Base-by-base conservation (phyloP, 805 yeast species). In the Candida incommunis region DNA sequence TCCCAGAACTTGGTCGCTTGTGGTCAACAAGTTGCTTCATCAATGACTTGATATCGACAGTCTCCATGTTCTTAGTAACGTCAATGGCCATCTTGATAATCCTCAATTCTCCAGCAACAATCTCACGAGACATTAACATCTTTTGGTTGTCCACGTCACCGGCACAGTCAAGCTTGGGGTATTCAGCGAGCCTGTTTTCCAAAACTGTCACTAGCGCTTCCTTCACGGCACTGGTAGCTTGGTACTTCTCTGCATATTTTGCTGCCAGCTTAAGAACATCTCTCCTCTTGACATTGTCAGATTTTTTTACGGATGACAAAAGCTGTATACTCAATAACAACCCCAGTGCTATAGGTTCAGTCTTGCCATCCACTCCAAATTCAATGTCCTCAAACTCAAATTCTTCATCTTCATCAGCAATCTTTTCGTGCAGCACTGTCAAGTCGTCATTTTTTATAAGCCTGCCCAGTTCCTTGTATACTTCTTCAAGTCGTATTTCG, bases 401-500 rank as follows among this genome's bases (percentile, higher is more conserved):
- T 23, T 48, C 42, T 20, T 46, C 50, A 1, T 48, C 49, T 23
- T 50, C 51, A 23, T 51, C 53, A 2, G 37, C 37, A 7, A 31
- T 11, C n/a, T 31, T 7, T 7, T 31, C 26, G 23, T 43, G 41
- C 22, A 31, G 22, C 18, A 11, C 25, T 22, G 43, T 22, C 7
- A 27, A 27, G 13, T 31, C 20, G n/a, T 46, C 44, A 21, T 42
- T 22, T 18, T 43, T 44, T 20, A 50, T 62, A 7, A 55, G 50
- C 2, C 55, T 43, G 5, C 50, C 48, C 43, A 74, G 68, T 5
- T 66, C 66, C 1, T 60, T 54, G 43, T 63, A 66, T 13, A 79
- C 66, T 2, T 59, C 55, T 0, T 56, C 51, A 22, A 80, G 51
- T 1, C 78, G 68, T 2, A 90, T 54, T 60, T 90, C 97, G 4